Evolutionary conservation across 2,329 filamentous ascomycete genomes (phyloP).

Genomic region (Talaromyces marneffei): DNA sequence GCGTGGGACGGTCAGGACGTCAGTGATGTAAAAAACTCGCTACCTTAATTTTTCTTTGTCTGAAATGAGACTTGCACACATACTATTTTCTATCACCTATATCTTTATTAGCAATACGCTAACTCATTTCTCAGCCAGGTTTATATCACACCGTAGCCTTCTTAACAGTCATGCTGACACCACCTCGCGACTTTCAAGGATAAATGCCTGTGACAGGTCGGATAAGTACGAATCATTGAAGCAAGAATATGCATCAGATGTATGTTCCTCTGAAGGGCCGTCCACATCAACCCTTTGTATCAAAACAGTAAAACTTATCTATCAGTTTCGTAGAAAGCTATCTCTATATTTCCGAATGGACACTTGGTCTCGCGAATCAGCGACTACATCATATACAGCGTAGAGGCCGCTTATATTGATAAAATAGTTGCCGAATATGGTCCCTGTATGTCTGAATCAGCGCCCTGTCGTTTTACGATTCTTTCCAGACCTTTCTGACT

Average conservation of each 20-base stretch:
- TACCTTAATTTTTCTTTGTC: conserved; percentile 88
- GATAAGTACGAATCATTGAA: conserved; percentile 77
- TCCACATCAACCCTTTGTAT: conserved; percentile 21
- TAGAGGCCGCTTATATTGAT: conserved; percentile 88
- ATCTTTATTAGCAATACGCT: not conserved
- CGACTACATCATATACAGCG: conserved; percentile 98
- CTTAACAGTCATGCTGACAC: conserved; percentile 5
- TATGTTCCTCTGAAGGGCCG: conserved; percentile 52
- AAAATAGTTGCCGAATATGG: conserved; percentile 82
- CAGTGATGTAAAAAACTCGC: conserved; percentile 99
- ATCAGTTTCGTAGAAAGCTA: conserved; percentile 58
- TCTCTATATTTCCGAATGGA: conserved; percentile 89
- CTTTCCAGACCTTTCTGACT: not conserved
- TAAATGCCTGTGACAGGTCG: conserved; percentile 89
- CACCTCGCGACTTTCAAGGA: conserved; percentile 51
- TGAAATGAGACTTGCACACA: conserved; percentile 49
- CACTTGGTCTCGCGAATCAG: conserved; percentile 92
- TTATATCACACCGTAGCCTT: conserved; percentile 14
- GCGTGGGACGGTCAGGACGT: conserved; percentile 57
- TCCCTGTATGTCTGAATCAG: conserved; percentile 63
- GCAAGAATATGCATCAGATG: conserved; percentile 77
- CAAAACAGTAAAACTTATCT: conserved; percentile 30
- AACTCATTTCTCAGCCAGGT: conserved; percentile 18
- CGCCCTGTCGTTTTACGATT: not conserved
- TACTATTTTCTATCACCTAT: not conserved